Percentiles rank a stretch among this genome's conserved stretches.
Evolutionary conservation across 2,329 filamentous ascomycete species (phyloP).

Genomic region (Colletotrichum sp.): DNA sequence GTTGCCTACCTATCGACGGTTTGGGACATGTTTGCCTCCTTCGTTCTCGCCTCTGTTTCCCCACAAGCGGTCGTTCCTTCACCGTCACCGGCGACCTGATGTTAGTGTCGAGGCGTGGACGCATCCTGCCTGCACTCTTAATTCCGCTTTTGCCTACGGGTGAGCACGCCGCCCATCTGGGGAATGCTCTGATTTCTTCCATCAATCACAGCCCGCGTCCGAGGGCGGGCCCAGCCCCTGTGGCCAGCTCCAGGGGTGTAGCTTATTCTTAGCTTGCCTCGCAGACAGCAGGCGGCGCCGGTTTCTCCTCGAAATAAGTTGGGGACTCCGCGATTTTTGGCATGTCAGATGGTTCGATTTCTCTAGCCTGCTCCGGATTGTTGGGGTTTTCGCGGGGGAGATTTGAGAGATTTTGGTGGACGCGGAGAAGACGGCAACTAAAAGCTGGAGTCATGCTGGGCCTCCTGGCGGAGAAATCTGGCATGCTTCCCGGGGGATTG

Average conservation of each 20-base stretch:
- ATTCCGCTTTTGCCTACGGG: neutral
- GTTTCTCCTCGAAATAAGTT: neutral
- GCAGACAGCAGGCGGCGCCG: neutral
- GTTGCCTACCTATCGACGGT: neutral
- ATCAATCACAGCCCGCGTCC: constrained; percentile 3
- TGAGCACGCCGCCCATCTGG: neutral
- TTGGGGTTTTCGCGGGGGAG: constrained; percentile 3
- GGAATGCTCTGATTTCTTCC: constrained; percentile 8
- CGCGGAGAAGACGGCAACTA: neutral
- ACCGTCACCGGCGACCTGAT: neutral
- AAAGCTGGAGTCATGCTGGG: neutral
- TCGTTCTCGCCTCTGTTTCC: neutral
- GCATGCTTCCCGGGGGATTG: neutral
- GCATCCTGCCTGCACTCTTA: neutral
- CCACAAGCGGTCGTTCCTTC: neutral
- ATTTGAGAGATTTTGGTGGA: neutral
- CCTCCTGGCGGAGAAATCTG: neutral
- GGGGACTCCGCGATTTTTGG: neutral
- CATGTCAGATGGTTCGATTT: neutral
- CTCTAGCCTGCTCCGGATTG: neutral
- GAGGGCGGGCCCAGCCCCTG: neutral
- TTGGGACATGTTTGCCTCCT: neutral
- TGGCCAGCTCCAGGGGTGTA: neutral
- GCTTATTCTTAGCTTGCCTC: neutral
- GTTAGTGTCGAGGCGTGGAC: neutral